Evolutionary conservation across 371 early-diverging fungal genomes (phyloP).

Genomic region (Racocetra persica): DNA sequence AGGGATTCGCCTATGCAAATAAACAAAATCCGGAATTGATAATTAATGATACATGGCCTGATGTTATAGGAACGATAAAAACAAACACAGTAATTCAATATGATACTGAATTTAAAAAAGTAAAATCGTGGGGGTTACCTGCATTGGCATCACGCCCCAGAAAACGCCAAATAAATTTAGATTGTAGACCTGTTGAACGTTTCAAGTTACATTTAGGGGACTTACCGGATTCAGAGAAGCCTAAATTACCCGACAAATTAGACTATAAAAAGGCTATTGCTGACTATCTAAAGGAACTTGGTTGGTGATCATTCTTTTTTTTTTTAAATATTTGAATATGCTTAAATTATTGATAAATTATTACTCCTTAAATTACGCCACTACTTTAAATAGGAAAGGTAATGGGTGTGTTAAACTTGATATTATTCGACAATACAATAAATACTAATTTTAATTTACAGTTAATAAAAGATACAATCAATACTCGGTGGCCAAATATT

Average conservation of each 20-base stretch:
- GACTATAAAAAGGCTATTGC: conserved; percentile 22
- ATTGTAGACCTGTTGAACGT: conserved; percentile 8
- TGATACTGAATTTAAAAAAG: conserved; percentile 6
- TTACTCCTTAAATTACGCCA: not conserved
- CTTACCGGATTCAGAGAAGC: conserved; percentile 1
- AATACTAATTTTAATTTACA: not conserved
- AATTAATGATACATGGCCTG: conserved; percentile 33
- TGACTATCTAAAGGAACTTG: conserved; percentile 13
- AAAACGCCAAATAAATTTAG: not conserved
- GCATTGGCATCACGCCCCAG: not conserved
- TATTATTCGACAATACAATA: not conserved
- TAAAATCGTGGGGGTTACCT: conserved; percentile 17
- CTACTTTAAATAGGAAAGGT: conserved; percentile 4
- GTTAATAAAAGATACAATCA: conserved; percentile 26
- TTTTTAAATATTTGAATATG: not conserved
- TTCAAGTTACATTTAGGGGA: conserved; percentile 31
- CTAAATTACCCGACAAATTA: conserved; percentile 3
- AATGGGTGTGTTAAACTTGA: not conserved
- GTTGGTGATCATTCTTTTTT: not conserved
- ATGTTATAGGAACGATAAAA: not conserved
- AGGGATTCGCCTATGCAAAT: conserved; percentile 41
- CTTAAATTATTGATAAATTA: not conserved
- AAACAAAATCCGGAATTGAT: conserved; percentile 23
- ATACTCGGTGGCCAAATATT: not conserved
- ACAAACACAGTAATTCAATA: conserved; percentile 36